Conservation (phyloP, 192 early-diverging fungal genomes). For the Rhizoclosmatium globosum region DNA sequence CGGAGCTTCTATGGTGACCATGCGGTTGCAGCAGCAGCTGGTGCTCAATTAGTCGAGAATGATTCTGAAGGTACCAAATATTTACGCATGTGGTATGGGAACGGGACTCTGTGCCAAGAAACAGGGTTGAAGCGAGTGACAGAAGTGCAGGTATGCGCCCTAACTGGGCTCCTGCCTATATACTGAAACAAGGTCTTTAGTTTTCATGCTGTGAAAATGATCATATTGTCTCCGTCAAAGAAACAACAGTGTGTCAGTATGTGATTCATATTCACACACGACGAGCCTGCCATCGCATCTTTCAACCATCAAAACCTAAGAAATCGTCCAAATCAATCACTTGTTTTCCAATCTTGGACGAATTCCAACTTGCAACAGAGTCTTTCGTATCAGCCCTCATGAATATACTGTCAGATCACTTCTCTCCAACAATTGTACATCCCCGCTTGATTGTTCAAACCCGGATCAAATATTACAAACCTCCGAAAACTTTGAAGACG, state of each 20-base stretch:
- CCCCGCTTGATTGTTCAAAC: background rate
- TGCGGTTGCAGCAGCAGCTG: constrained; percentile 42
- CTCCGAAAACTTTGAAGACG: background rate
- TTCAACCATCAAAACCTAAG: background rate
- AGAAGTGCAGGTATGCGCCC: constrained; percentile 57
- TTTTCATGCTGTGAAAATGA: constrained; percentile 82
- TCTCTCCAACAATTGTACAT: background rate
- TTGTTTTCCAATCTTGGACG: constrained; percentile 3
- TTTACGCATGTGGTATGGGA: constrained; percentile 74
- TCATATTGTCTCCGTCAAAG: constrained; percentile 70
- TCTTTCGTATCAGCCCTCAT: background rate
- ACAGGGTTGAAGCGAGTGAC: constrained; percentile 73
- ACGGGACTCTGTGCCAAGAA: constrained; percentile 79
- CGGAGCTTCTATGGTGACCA: constrained; percentile 29
- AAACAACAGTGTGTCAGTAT: constrained; percentile 78
- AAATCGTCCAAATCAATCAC: background rate
- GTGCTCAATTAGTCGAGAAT: constrained; percentile 43
- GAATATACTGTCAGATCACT: background rate
- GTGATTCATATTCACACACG: constrained; percentile 80
- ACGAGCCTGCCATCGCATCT: constrained; percentile 62
- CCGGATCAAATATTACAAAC: background rate
- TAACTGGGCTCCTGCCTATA: background rate
- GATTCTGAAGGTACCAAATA: constrained; percentile 57
- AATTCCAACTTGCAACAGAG: background rate
- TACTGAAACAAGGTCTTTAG: constrained; percentile 44